Conservation (phyloP, 305 asterid genomes). For the Fraxinus albicans region DNA sequence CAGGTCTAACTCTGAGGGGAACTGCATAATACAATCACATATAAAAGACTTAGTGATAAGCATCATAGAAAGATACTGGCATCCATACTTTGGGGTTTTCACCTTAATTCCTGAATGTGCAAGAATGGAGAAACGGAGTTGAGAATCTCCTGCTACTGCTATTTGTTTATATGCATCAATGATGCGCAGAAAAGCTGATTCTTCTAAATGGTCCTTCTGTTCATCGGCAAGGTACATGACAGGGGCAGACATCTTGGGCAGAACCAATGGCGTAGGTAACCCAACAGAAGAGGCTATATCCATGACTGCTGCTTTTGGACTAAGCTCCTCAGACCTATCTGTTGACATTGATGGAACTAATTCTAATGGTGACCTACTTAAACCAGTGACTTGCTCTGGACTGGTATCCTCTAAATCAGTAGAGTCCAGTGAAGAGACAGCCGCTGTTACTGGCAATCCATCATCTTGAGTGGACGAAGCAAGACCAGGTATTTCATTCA, state of each 20-base stretch:
- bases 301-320: constrained; percentile 67
- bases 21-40: constrained; percentile 54
- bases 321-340: constrained; percentile 92
- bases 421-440: constrained; percentile 38
- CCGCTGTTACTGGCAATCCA: constrained; percentile 35
- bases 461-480: constrained; percentile 52
- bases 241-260: constrained; percentile 94
- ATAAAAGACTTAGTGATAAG: constrained; percentile 27
- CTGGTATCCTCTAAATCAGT: constrained; percentile 57
- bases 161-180: constrained; percentile 91
- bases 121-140: constrained; percentile 79
- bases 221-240: constrained; percentile 68
- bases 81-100: constrained; percentile 29
- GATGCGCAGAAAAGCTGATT: constrained; percentile 70
- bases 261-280: constrained; percentile 51
- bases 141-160: constrained; percentile 77
- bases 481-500: constrained; percentile 82
- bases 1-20: constrained; percentile 87
- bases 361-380: constrained; percentile 46
- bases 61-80: constrained; percentile 27
- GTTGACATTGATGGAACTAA: constrained; percentile 63
- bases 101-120: constrained; percentile 91
- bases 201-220: constrained; percentile 76
- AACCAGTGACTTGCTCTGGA: constrained; percentile 49
- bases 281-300: constrained; percentile 66